These are phyloP conservation scores for Mytilinidion resinicola DNA, from an alignment of 495 filamentous ascomycete genomes.

Conservation along the genomic window DNA sequence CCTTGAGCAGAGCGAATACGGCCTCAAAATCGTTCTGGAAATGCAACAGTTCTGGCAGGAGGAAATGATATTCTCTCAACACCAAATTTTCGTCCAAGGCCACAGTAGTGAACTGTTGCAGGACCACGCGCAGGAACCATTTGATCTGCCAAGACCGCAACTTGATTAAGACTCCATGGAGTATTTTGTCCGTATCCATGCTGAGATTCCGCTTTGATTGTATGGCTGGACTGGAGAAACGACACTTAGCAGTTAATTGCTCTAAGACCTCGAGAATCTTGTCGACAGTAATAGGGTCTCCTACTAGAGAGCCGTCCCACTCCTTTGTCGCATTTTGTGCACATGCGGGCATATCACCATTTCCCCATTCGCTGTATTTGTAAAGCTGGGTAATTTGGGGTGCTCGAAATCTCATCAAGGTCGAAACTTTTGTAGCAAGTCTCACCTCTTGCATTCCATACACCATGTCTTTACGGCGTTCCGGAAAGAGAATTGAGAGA, in stretches of 20 bases:
- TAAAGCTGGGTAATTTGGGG: constrained; percentile 8
- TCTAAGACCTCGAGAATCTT: constrained; percentile 7
- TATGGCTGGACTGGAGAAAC: constrained; percentile 19
- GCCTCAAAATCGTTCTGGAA: constrained; percentile 57
- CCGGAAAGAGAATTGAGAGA: constrained; percentile 15
- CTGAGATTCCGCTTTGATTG: constrained; percentile 4
- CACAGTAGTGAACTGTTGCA: constrained; percentile 68
- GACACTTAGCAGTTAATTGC: constrained; percentile 15
- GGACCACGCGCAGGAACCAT: constrained; percentile 77
- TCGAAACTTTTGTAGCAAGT: constrained; percentile 10
- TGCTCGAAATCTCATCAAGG: constrained; percentile 15
- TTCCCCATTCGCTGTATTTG: neutral
- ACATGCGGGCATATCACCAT: constrained; percentile 15
- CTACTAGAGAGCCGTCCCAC: constrained; percentile 19
- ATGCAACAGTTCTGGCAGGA: constrained; percentile 52
- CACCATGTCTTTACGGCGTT: constrained; percentile 19
- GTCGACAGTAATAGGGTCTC: constrained; percentile 6
- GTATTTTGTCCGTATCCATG: constrained; percentile 2
- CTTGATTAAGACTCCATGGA: neutral
- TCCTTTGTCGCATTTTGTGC: constrained; percentile 1
- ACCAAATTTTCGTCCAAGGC: constrained; percentile 41
- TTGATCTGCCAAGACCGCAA: constrained; percentile 69
- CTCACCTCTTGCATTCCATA: constrained; percentile 5
- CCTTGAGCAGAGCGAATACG: constrained; percentile 44
- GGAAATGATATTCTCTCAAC: constrained; percentile 39